Percentiles rank a stretch among this genome's conserved stretches.
phyloP scores from a whole-genome alignment of 805 yeast genomes.

The Kodamaea sagamina region DNA sequence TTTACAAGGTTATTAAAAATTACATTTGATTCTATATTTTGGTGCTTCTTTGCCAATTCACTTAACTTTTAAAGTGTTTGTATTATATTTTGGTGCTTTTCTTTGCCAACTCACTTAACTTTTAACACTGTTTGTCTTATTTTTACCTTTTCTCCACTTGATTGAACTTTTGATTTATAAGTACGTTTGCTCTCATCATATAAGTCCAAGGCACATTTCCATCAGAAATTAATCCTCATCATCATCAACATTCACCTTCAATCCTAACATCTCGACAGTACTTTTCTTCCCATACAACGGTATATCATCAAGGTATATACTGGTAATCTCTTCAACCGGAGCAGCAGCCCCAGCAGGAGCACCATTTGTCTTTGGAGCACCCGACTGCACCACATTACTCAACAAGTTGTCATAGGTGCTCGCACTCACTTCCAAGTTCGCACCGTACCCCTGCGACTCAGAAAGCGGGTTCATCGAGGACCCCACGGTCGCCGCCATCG shows the following conservation, averaged over 20 bases:
- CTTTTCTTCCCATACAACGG: constrained; percentile 43
- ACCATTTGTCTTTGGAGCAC: background rate
- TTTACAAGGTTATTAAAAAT: too few species aligned
- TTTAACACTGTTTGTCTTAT: too few species aligned
- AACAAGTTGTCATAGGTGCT: constrained; percentile 35
- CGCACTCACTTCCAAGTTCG: constrained; percentile 28
- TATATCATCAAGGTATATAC: constrained; percentile 39
- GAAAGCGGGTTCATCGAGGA: constrained; percentile 13
- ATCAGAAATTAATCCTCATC: constrained; percentile 11
- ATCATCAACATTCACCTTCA: constrained; percentile 27
- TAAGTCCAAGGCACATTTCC: background rate
- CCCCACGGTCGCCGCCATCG: constrained; percentile 15
- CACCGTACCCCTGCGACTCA: constrained; percentile 10
- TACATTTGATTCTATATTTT: too few species aligned
- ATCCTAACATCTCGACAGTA: constrained; percentile 39
- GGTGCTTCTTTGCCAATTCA: too few species aligned
- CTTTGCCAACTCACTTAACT: too few species aligned
- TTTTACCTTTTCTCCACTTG: too few species aligned
- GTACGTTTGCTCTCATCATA: too few species aligned
- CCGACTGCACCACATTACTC: constrained; percentile 24
- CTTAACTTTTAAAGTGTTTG: too few species aligned
- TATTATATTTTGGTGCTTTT: too few species aligned
- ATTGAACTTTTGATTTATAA: too few species aligned
- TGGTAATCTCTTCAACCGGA: constrained; percentile 18
- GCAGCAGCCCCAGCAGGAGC: background rate